A percentile compares a stretch with the other conserved stretches of the same genome.
These are phyloP conservation scores for Nicotiana undulata DNA, from an alignment of 257 asterid genomes.

Conservation along the genomic window DNA sequence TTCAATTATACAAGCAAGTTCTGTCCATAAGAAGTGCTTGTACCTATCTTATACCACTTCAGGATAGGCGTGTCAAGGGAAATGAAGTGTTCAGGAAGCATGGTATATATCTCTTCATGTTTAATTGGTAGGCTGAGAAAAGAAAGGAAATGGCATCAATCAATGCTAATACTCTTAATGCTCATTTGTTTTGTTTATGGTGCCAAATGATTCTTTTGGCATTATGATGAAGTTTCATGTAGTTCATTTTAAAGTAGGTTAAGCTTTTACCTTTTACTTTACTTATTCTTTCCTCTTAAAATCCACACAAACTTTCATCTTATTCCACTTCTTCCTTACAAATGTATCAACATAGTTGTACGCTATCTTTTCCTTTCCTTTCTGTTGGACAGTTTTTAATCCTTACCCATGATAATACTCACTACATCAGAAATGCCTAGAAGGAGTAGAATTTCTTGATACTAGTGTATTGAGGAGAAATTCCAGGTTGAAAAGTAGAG, in stretches of 20 bases:
- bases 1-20: background rate
- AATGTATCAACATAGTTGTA: background rate
- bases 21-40: background rate
- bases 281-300: background rate
- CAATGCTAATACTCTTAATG: background rate
- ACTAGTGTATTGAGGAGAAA: background rate
- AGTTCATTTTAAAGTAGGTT: background rate
- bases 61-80: background rate
- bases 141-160: background rate
- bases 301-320: background rate
- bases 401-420: background rate
- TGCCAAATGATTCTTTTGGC: background rate
- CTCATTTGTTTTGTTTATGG: background rate
- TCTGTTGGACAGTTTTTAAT: background rate
- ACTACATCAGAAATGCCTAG: background rate
- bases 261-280: background rate
- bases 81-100: background rate
- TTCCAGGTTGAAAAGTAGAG: background rate
- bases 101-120: background rate
- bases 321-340: background rate
- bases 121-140: background rate
- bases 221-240: background rate
- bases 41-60: background rate
- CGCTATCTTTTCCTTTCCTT: background rate
- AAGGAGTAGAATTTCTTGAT: background rate